Evolutionary conservation across 352 stramenopile genomes (phyloP).

Genomic region (Pythium graminicola): DNA sequence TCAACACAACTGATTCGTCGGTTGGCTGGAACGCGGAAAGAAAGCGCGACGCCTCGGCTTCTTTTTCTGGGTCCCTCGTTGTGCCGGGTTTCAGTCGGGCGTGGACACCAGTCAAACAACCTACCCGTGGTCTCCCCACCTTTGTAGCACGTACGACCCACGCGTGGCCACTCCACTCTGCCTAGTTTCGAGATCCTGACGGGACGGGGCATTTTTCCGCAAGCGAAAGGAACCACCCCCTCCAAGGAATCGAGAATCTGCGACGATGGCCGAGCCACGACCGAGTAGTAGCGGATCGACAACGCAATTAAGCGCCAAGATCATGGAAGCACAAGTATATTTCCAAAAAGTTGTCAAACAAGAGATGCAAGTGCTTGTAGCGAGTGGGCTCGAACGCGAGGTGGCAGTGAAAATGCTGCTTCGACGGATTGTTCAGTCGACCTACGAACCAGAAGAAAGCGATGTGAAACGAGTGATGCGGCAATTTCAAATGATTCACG

Average conservation of each 20-base stretch:
- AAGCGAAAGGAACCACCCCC: neutral
- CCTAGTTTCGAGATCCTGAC: conserved; percentile 7
- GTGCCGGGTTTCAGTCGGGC: neutral
- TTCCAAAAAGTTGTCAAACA: conserved; percentile 79
- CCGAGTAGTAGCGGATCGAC: neutral
- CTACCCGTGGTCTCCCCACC: too few relatives aligned
- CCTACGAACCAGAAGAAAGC: conserved; percentile 43
- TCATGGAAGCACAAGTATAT: conserved; percentile 57
- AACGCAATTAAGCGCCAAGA: conserved; percentile 38
- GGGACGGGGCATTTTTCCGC: neutral
- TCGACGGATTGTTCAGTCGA: conserved; percentile 65
- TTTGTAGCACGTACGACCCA: neutral
- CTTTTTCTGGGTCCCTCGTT: neutral
- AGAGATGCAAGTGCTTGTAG: conserved; percentile 64
- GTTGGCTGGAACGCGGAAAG: neutral
- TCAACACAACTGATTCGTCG: neutral
- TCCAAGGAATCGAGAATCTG: neutral
- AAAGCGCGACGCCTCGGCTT: conserved; percentile 1
- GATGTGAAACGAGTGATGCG: conserved; percentile 75
- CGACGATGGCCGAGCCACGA: neutral
- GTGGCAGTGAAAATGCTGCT: conserved; percentile 70
- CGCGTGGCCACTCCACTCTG: conserved; percentile 10
- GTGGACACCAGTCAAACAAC: neutral
- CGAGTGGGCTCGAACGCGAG: conserved; percentile 45
- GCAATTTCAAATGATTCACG: conserved; percentile 83